These are phyloP conservation scores for Starmerella apis DNA, from an alignment of 805 yeast species.

Conservation along the genomic window DNA sequence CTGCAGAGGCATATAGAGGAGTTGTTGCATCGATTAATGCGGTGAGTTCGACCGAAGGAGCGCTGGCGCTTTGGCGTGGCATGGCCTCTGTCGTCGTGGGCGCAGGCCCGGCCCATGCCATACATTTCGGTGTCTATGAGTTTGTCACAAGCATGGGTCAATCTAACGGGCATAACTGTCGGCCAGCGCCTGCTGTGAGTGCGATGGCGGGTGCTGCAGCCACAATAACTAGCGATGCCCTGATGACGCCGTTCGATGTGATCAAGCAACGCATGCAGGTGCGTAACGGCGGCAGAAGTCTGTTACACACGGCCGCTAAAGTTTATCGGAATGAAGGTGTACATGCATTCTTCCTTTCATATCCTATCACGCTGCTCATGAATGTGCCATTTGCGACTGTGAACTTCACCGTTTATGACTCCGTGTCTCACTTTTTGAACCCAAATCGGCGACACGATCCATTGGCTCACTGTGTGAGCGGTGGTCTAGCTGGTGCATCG, in stretches of 20 bases:
- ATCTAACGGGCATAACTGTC: conserved; percentile 37
- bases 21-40: conserved; percentile 58
- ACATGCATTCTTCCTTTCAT: conserved; percentile 77
- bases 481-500: conserved; percentile 88
- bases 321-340: conserved; percentile 37
- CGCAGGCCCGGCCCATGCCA: conserved; percentile 99
- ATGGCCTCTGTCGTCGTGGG: conserved; percentile 84
- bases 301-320: conserved; percentile 24
- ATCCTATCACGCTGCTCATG: conserved; percentile 86
- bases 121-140: conserved; percentile 91
- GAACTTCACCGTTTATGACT: conserved; percentile 87
- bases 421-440: conserved; percentile 63
- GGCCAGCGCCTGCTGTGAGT: conserved; percentile 65
- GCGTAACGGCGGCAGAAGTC: conserved; percentile 26
- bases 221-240: conserved; percentile 83
- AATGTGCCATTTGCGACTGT: conserved; percentile 92
- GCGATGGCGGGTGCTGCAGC: conserved; percentile 85
- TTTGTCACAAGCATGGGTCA: conserved; percentile 50
- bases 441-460: conserved; percentile 75
- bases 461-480: conserved; percentile 78
- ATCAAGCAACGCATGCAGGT: conserved; percentile 90
- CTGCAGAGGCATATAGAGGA: conserved; percentile 30
- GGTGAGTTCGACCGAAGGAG: conserved; percentile 82
- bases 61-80: conserved; percentile 84
- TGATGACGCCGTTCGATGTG: conserved; percentile 96